Conservation (phyloP, 2,329 filamentous ascomycete species). For the Pestalotiopsis fici region DNA sequence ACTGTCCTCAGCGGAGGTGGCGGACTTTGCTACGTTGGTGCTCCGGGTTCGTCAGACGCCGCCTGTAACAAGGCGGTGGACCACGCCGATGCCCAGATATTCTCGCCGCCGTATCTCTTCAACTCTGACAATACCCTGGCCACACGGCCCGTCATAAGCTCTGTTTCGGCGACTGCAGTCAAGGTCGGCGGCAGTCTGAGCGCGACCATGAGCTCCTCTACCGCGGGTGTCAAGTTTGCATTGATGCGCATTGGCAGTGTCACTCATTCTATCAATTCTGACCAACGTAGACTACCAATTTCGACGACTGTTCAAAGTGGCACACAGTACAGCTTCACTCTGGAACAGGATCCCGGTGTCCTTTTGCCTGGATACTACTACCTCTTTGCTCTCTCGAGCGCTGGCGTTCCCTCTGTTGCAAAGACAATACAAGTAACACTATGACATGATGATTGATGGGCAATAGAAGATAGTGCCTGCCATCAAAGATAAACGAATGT, state of each 20-base stretch:
- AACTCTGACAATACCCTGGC: slow-evolving; percentile 39
- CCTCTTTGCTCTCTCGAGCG: slow-evolving; percentile 49
- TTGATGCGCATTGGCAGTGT: slow-evolving; percentile 49
- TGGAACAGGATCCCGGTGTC: slow-evolving; percentile 50
- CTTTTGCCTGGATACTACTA: slow-evolving; percentile 55
- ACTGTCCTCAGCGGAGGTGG: slow-evolving; percentile 53
- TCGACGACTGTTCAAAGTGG: slow-evolving; percentile 24
- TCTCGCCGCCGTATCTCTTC: slow-evolving; percentile 56
- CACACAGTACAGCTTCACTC: slow-evolving; percentile 36
- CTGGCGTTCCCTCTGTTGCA: slow-evolving; percentile 46
- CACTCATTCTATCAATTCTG: slow-evolving; percentile 60
- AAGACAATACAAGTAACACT: slow-evolving; percentile 36
- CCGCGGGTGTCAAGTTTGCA: slow-evolving; percentile 31
- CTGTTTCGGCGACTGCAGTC: slow-evolving; percentile 26
- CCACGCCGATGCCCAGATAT: slow-evolving; percentile 58
- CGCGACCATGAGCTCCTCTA: slow-evolving; percentile 22
- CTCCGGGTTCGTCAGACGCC: slow-evolving; percentile 23
- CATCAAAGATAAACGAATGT: no score
- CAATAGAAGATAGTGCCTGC: no score
- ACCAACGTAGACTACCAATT: slow-evolving; percentile 55
- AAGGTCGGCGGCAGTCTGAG: slow-evolving; percentile 31
- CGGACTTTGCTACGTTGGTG: slow-evolving; percentile 46
- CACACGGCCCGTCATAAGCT: slow-evolving; percentile 42
- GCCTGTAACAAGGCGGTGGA: slow-evolving; percentile 41
- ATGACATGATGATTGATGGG: not conserved